phyloP scores from a whole-genome alignment of 805 yeast genomes.

The Candida schatavii region DNA sequence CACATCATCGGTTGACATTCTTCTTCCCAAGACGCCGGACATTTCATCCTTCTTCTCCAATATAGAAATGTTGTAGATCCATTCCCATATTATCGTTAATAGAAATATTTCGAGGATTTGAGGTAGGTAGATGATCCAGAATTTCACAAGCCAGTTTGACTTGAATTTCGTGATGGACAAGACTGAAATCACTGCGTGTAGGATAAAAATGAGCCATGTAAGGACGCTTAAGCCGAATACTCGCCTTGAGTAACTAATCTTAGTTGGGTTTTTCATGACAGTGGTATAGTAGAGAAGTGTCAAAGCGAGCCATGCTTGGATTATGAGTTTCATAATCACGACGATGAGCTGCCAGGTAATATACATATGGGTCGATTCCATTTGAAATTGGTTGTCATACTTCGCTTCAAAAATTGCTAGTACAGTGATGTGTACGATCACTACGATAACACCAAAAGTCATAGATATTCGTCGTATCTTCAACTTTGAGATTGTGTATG shows the following conservation, averaged over 20 bases:
- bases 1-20: conserved; percentile 46
- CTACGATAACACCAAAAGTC: conserved; percentile 27
- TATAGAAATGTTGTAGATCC: conserved; percentile 54
- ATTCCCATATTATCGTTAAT: conserved; percentile 61
- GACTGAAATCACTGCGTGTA: conserved; percentile 32
- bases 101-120: conserved; percentile 47
- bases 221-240: conserved; percentile 50
- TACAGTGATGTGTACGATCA: conserved; percentile 20
- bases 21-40: conserved; percentile 61
- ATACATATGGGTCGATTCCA: conserved; percentile 2
- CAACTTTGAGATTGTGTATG: conserved; percentile 33
- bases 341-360: conserved; percentile 24
- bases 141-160: conserved; percentile 38
- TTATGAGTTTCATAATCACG: conserved; percentile 25
- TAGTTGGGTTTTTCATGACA: conserved; percentile 30
- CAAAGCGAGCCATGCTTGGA: conserved; percentile 27
- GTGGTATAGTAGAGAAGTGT: conserved; percentile 39
- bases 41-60: conserved; percentile 50
- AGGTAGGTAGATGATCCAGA: conserved; percentile 47
- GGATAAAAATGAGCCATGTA: conserved; percentile 36
- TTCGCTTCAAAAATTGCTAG: conserved; percentile 12
- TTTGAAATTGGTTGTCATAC: conserved; percentile 5
- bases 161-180: conserved; percentile 25
- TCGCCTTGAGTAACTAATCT: conserved; percentile 44
- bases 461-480: conserved; percentile 26